These are phyloP conservation scores for Austropuccinia psidii DNA, from an alignment of 1,284 basidiomycete genomes.

Conservation along the genomic window DNA sequence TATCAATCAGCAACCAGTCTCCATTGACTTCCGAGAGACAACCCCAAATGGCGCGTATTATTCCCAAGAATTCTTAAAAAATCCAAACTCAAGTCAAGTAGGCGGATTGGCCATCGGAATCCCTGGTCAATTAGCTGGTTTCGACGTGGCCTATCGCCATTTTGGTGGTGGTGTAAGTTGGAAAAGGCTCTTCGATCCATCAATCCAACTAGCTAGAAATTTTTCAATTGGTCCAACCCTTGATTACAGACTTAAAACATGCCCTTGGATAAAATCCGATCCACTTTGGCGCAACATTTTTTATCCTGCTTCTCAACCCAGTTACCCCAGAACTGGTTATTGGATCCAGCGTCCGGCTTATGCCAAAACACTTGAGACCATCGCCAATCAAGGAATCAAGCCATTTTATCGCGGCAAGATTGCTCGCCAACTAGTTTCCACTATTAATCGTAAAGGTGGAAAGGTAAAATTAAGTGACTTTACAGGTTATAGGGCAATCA, in stretches of 20 bases:
- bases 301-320: neutral
- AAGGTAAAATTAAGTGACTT: conserved; percentile 67
- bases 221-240: conserved; percentile 71
- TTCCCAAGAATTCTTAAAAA: conserved; percentile 62
- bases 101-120: conserved; percentile 77
- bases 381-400: conserved; percentile 42
- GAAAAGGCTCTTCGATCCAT: conserved; percentile 67
- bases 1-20: conserved; percentile 41
- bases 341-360: conserved; percentile 41
- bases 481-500: conserved; percentile 60
- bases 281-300: conserved; percentile 60
- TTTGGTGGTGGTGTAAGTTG: conserved; percentile 67
- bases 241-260: conserved; percentile 49
- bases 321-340: conserved; percentile 40
- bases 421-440: conserved; percentile 63
- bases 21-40: conserved; percentile 81
- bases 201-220: conserved; percentile 59
- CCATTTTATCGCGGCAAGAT: conserved; percentile 58
- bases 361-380: conserved; percentile 41
- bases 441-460: conserved; percentile 64
- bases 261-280: conserved; percentile 44
- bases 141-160: conserved; percentile 67
- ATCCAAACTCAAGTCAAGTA: conserved; percentile 55
- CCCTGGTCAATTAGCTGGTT: conserved; percentile 75
- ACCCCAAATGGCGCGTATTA: conserved; percentile 62